Evolutionary conservation across 1,139 yeast species (phyloP).

Genomic region (Taiozyma sp.): DNA sequence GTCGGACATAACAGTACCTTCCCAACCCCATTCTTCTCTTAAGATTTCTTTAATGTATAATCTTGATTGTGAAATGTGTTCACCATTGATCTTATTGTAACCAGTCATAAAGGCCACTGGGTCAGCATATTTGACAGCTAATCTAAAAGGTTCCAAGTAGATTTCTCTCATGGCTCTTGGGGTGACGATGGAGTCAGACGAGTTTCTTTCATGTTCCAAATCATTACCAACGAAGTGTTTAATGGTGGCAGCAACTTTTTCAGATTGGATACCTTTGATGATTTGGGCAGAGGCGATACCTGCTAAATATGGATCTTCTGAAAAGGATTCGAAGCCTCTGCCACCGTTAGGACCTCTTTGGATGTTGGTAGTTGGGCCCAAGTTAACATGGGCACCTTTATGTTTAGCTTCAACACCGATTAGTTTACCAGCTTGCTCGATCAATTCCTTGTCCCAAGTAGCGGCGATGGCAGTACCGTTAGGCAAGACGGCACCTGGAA

Average conservation of each 20-base stretch:
- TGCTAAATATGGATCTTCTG: constrained; percentile 57
- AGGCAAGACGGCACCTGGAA: constrained; percentile 50
- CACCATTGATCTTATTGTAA: constrained; percentile 57
- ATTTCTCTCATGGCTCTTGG: constrained; percentile 59
- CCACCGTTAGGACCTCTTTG: constrained; percentile 62
- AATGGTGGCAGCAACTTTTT: constrained; percentile 50
- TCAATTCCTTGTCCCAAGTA: constrained; percentile 36
- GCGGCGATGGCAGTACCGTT: constrained; percentile 36
- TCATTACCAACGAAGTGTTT: constrained; percentile 62
- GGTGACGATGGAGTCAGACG: constrained; percentile 43
- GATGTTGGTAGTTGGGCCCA: constrained; percentile 54
- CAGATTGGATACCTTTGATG: constrained; percentile 50
- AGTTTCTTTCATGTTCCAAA: constrained; percentile 50
- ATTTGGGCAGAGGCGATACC: constrained; percentile 48
- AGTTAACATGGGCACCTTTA: constrained; percentile 53
- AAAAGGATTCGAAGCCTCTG: constrained; percentile 56
- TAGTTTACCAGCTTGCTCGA: constrained; percentile 39
- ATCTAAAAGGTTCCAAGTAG: constrained; percentile 57
- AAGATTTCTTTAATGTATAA: constrained; percentile 40
- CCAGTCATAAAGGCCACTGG: constrained; percentile 56
- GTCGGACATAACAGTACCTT: constrained; percentile 55
- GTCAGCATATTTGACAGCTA: constrained; percentile 43
- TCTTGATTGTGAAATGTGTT: constrained; percentile 45
- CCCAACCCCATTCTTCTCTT: constrained; percentile 52
- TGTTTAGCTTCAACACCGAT: constrained; percentile 47